Conservation (phyloP, 495 filamentous ascomycete species). For the Cercophora newfieldiana region DNA sequence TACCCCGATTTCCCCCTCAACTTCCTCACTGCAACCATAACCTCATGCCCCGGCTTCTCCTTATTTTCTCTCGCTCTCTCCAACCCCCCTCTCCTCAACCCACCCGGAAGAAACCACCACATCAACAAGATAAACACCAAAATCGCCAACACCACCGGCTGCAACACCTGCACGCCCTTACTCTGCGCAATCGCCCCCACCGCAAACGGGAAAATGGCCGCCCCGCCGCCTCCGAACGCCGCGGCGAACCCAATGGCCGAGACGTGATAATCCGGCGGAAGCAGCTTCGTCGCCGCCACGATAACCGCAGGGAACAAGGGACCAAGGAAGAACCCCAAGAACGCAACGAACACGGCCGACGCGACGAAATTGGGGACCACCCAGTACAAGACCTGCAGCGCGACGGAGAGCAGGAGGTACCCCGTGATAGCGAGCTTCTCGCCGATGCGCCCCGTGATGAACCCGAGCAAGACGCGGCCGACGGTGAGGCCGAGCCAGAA, state of each 20-base stretch:
- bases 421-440: constrained; percentile 65
- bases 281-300: constrained; percentile 76
- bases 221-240: constrained; percentile 77
- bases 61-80: constrained; percentile 35
- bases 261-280: constrained; percentile 77
- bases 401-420: constrained; percentile 63
- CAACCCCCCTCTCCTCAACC: constrained; percentile 32
- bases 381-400: constrained; percentile 79
- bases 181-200: constrained; percentile 82
- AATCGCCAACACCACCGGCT: constrained; percentile 72
- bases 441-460: constrained; percentile 67
- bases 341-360: constrained; percentile 68
- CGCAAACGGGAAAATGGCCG: constrained; percentile 78
- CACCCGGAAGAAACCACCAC: constrained; percentile 47
- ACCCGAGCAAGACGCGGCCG: constrained; percentile 70
- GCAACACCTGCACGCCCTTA: constrained; percentile 74
- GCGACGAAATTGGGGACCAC: constrained; percentile 74
- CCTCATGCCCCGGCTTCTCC: constrained; percentile 31
- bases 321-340: constrained; percentile 78
- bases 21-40: constrained; percentile 12
- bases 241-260: constrained; percentile 80
- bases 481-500: constrained; percentile 84
- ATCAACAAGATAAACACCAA: constrained; percentile 58
- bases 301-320: constrained; percentile 80
- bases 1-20: no score